Percentiles rank a stretch among this genome's conserved stretches.
phyloP scores from a whole-genome alignment of 2,329 filamentous ascomycete genomes.

The Penicillium sumatraense region DNA sequence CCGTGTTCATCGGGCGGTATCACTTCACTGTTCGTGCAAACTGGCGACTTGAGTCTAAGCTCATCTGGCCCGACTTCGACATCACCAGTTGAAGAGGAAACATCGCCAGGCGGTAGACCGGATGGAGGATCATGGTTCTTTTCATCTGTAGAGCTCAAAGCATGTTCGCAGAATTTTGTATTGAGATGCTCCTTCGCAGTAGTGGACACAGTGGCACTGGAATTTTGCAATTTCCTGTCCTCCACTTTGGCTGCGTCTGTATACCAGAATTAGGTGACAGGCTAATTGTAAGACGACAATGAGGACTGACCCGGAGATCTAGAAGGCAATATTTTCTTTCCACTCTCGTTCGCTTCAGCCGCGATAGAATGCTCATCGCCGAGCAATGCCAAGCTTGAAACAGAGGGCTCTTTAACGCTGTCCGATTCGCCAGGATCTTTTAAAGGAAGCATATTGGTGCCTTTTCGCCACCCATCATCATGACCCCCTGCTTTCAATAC shows the following conservation, averaged over 20 bases:
- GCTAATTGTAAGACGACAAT: neutral
- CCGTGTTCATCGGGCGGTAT: constrained; percentile 3
- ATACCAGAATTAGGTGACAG: neutral
- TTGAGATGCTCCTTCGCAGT: neutral
- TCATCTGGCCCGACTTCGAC: constrained; percentile 2
- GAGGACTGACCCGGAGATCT: neutral
- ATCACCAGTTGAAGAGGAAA: neutral
- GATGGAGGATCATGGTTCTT: constrained; percentile 3
- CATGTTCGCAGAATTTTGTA: neutral
- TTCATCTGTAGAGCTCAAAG: neutral
- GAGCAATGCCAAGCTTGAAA: neutral
- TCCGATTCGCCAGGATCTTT: neutral
- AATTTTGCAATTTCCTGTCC: neutral
- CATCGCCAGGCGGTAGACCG: neutral
- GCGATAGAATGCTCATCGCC: neutral
- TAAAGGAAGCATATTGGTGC: neutral
- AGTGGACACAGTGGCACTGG: neutral
- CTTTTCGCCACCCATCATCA: neutral
- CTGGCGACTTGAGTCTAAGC: constrained; percentile 1
- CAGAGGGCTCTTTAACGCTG: neutral
- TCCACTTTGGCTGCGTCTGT: neutral
- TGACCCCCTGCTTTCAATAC: neutral
- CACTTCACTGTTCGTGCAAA: constrained; percentile 3
- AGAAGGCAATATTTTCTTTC: neutral
- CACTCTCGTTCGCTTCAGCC: neutral